A percentile compares a stretch with the other conserved stretches of the same genome.
Conservation (phyloP, 2,329 filamentous ascomycete genomes). For the Fusarium circinatum region DNA sequence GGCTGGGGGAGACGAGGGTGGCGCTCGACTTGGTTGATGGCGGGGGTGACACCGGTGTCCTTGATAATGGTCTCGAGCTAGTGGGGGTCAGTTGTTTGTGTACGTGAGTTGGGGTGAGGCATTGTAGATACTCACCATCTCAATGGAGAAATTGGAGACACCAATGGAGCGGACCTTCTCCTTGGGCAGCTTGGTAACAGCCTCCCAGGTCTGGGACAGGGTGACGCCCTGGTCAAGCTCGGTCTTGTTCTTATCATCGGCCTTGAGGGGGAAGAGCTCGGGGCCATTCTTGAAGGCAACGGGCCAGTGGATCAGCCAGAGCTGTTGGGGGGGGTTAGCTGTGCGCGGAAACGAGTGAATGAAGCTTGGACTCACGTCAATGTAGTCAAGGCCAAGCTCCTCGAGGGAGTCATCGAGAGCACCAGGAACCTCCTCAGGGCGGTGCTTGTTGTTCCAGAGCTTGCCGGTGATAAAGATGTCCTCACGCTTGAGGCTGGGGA, state of each 20-base stretch:
- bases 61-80: constrained; percentile 66
- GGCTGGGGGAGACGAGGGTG: constrained; percentile 71
- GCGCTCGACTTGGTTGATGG: constrained; percentile 76
- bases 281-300: constrained; percentile 55
- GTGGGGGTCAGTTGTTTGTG: constrained; percentile 2
- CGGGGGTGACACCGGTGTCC: constrained; percentile 66
- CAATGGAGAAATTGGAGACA: constrained; percentile 78
- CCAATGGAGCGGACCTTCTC: constrained; percentile 74
- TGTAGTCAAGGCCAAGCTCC: constrained; percentile 66
- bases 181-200: constrained; percentile 66
- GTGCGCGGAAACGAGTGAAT: neutral
- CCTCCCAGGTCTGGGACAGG: constrained; percentile 58
- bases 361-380: constrained; percentile 55
- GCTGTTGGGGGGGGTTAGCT: constrained; percentile 43
- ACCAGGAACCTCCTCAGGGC: constrained; percentile 66
- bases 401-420: constrained; percentile 66
- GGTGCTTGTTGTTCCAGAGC: constrained; percentile 69
- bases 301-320: constrained; percentile 74
- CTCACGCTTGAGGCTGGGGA: constrained; percentile 63
- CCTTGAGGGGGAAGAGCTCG: constrained; percentile 57
- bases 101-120: neutral
- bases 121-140: constrained; percentile 49
- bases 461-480: constrained; percentile 75
- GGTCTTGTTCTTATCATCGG: constrained; percentile 48
- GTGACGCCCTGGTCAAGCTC: constrained; percentile 57